A percentile compares a stretch with the other conserved stretches of the same genome.
phyloP scores from a whole-genome alignment of 345 rosid species.

The Psidium friedrichsthalianum region DNA sequence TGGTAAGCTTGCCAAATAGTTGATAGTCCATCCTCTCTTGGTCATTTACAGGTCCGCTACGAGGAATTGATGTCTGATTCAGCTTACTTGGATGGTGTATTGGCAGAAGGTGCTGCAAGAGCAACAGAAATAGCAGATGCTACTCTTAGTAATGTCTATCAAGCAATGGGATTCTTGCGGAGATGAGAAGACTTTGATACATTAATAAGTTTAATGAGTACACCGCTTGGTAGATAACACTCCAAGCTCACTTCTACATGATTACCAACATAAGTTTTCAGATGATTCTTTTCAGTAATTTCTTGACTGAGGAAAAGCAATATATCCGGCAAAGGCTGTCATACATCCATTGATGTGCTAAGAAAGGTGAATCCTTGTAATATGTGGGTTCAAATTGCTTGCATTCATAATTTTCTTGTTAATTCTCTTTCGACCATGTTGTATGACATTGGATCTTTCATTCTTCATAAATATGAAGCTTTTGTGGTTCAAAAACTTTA shows the following conservation, averaged over 20 bases:
- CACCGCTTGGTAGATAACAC: background rate
- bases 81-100: constrained; percentile 45
- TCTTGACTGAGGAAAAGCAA: background rate
- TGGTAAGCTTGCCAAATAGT: background rate
- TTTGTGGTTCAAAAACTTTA: background rate
- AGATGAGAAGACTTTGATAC: constrained; percentile 12
- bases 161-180: constrained; percentile 73
- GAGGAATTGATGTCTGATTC: constrained; percentile 58
- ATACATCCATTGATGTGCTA: background rate
- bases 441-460: background rate
- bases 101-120: constrained; percentile 51
- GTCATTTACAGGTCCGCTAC: constrained; percentile 40
- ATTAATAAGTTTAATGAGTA: background rate
- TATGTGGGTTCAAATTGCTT: background rate
- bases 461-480: too few species aligned
- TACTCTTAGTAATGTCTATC: constrained; percentile 49
- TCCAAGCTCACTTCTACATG: background rate
- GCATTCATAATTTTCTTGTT: background rate
- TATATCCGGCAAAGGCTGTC: background rate
- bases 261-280: background rate
- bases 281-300: background rate
- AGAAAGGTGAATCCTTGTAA: background rate
- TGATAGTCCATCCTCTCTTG: background rate
- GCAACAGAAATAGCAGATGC: constrained; percentile 55
- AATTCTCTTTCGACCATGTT: background rate